Evolutionary conservation across 164 flowering plant species (phyloP).

Genomic region (Platanus orientalis): DNA sequence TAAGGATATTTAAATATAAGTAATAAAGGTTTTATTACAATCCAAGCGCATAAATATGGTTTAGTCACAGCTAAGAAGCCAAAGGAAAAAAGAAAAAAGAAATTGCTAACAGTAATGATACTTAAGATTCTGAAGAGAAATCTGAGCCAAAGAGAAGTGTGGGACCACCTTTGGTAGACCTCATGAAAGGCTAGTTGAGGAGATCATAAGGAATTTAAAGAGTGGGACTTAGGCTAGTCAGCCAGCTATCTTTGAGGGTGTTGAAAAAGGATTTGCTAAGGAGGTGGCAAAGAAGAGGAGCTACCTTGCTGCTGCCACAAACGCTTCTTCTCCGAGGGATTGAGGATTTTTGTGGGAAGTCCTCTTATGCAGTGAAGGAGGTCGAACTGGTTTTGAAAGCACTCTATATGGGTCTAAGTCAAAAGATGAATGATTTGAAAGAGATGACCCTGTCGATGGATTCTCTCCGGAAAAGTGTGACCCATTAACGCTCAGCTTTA

Average conservation of each 20-base stretch:
- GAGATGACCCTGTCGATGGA: no score
- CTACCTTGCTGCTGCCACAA: constrained; percentile 45
- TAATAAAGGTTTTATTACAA: no score
- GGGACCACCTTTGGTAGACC: not conserved
- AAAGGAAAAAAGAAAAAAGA: constrained; percentile 7
- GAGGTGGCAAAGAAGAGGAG: constrained; percentile 54
- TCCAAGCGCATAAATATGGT: no score
- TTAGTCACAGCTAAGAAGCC: constrained; percentile 53
- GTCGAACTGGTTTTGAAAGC: constrained; percentile 55
- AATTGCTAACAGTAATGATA: not conserved
- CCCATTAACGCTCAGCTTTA: no score
- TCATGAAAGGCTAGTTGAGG: constrained; percentile 29
- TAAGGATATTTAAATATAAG: no score
- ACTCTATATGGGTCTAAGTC: constrained; percentile 68
- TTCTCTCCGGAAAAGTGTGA: no score
- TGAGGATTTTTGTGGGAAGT: constrained; percentile 42
- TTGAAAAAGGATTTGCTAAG: constrained; percentile 56
- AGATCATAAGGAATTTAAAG: constrained; percentile 34
- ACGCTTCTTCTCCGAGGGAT: constrained; percentile 37
- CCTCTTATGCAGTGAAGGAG: constrained; percentile 46
- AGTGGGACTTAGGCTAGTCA: constrained; percentile 39
- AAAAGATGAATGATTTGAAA: constrained; percentile 29
- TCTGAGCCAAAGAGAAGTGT: constrained; percentile 7
- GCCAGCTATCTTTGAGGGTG: constrained; percentile 52
- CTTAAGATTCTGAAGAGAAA: constrained; percentile 24